Base-by-base conservation (phyloP, 345 rosid genomes). In the Balakata baccata region DNA sequence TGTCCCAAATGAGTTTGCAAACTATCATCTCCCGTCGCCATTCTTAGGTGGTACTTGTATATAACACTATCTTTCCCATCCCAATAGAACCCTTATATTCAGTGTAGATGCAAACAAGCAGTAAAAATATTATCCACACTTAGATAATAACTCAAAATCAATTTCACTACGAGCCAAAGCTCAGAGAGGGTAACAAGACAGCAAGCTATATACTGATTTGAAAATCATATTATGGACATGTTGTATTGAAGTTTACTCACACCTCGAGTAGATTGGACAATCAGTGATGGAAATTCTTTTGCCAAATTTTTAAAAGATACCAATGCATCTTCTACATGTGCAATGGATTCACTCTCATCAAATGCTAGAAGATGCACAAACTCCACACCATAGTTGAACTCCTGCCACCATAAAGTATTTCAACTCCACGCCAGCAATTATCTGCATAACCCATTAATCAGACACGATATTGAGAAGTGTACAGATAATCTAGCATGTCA, bases 241-340 rank as follows among this genome's bases (percentile, higher is more conserved):
- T 14, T 37, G 25, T 64, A 38, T 37, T 11, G 46, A 68, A 51
- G 45, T 50, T 54, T 25, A 81, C 14, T 72, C 62, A 58, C n/a
- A 89, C 97, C 98, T 82, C 83, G 91, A 73, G 97, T 89, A 56
- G 84, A 84, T 80, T 92, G 96, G 65, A 88, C 94, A 78, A 92
- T 78, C 71, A 90, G 75, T 54, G 97, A 92, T 71, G 88, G 94
- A 76, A 81, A 84, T 39, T 86, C 85, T 75, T 66, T 52, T 43
- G 83, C 75, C 77, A 90, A 79, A 50, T 75, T 72, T 53, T 80
- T 77, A 76, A 90, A 87, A 71, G 87, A 87, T 63, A 75, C 78
- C 81, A 92, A 78, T 50, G 98, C 98, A 80, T 86, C 90, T 83
- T 85, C 83, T 53, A 63, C 83, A 52, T 80, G 86, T 75, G 74